Evolutionary conservation across 1,284 basidiomycete species (phyloP).

Genomic region (Heterobasidion parviporum): DNA sequence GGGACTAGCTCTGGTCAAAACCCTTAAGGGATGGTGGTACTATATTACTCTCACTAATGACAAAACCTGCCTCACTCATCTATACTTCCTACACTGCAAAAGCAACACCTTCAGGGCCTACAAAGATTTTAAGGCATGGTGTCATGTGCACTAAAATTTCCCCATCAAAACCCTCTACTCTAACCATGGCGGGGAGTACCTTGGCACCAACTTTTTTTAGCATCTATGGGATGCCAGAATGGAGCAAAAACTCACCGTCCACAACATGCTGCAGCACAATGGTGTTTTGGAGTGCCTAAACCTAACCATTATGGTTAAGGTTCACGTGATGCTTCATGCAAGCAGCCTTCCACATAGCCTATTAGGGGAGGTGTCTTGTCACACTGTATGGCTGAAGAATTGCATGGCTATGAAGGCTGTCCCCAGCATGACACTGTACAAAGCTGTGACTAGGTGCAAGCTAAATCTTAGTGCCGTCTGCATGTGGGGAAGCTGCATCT

Average conservation of each 20-base stretch:
- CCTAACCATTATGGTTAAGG: slow-evolving; percentile 10
- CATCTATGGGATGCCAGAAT: no score
- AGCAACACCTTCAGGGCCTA: no score
- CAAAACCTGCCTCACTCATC: neutral
- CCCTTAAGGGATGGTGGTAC: neutral
- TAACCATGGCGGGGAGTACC: no score
- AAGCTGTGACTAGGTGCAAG: neutral
- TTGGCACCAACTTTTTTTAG: no score
- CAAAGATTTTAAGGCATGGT: no score
- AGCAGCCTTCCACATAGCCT: slow-evolving; percentile 14
- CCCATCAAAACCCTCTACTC: no score
- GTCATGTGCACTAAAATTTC: no score
- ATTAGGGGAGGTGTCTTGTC: neutral
- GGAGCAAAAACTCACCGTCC: slow-evolving; percentile 11
- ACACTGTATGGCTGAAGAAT: slow-evolving; percentile 24
- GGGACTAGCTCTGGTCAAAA: neutral
- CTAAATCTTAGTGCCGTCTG: neutral
- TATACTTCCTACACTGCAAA: neutral
- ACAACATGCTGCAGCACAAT: slow-evolving; percentile 27
- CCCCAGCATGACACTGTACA: neutral
- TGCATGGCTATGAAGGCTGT: slow-evolving; percentile 19
- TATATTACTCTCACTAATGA: neutral
- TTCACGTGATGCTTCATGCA: slow-evolving; percentile 5
- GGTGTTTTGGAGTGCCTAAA: slow-evolving; percentile 25
- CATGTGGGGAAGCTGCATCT: slow-evolving; percentile 7